These are phyloP conservation scores for Salix brachista DNA, from an alignment of 345 rosid genomes.

Conservation along the genomic window DNA sequence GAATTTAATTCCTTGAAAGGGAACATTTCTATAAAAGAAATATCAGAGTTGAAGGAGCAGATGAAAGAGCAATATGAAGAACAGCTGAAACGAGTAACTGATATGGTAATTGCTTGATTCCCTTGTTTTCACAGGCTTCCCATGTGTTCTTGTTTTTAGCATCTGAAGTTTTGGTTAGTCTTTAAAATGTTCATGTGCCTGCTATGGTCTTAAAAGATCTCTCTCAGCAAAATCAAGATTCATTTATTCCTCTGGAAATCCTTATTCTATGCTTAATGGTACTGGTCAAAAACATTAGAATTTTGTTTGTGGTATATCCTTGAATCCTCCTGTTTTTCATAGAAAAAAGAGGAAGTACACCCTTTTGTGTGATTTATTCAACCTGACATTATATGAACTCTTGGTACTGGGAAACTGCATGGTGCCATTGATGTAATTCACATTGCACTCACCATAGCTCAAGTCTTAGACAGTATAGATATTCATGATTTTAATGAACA, in stretches of 20 bases:
- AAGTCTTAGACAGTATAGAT: neutral
- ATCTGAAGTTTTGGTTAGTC: neutral
- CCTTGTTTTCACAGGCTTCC: neutral
- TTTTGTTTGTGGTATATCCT: neutral
- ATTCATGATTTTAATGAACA: neutral
- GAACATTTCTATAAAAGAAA: slow-evolving; percentile 44
- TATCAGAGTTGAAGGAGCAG: slow-evolving; percentile 55
- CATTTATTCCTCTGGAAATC: neutral
- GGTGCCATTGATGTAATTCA: neutral
- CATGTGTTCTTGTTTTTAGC: neutral
- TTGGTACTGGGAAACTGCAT: neutral
- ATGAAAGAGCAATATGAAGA: slow-evolving; percentile 53
- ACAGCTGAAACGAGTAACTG: slow-evolving; percentile 63
- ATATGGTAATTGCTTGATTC: slow-evolving; percentile 38
- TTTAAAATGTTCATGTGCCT: neutral
- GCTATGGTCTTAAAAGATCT: neutral
- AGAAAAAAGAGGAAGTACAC: neutral
- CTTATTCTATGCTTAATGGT: neutral
- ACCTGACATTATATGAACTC: neutral
- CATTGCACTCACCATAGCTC: neutral
- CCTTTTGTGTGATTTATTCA: neutral
- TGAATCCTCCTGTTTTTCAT: neutral
- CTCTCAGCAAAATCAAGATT: neutral
- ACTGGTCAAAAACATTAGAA: too few species aligned
- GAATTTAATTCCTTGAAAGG: slow-evolving; percentile 59